Percentiles rank a stretch among this genome's conserved stretches.
Evolutionary conservation across 805 yeast genomes (phyloP).

Genomic region (Metschnikowia koreensis): DNA sequence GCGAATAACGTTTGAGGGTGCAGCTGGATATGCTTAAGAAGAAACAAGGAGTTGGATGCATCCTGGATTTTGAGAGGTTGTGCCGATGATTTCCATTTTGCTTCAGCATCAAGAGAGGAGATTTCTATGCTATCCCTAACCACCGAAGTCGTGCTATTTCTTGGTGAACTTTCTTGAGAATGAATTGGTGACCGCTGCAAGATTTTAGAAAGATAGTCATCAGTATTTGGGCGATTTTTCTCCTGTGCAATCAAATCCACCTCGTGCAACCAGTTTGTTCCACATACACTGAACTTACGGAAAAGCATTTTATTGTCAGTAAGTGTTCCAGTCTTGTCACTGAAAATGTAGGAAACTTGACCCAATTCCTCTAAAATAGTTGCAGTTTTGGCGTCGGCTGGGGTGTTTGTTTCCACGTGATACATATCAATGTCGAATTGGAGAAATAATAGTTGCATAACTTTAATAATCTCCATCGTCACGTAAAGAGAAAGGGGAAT

Average conservation of each 20-base stretch:
- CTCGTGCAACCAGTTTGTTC: constrained; percentile 87
- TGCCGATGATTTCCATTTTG: constrained; percentile 50
- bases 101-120: constrained; percentile 21
- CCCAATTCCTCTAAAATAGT: constrained; percentile 95
- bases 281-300: constrained; percentile 82
- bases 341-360: constrained; percentile 90
- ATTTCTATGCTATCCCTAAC: constrained; percentile 36
- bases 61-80: constrained; percentile 43
- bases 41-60: constrained; percentile 53
- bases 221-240: constrained; percentile 13
- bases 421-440: constrained; percentile 96
- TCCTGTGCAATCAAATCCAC: constrained; percentile 45
- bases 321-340: constrained; percentile 96
- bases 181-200: neutral
- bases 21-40: constrained; percentile 66
- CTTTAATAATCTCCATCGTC: constrained; percentile 93
- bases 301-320: constrained; percentile 95
- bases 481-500: constrained; percentile 94
- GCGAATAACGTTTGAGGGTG: constrained; percentile 72
- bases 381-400: constrained; percentile 93
- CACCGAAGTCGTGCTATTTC: constrained; percentile 32
- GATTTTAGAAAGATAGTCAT: constrained; percentile 2
- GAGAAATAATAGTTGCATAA: constrained; percentile 74
- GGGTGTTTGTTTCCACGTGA: constrained; percentile 77
- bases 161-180: constrained; percentile 8